Percentiles rank a stretch among this genome's conserved stretches.
phyloP scores from a whole-genome alignment of 345 rosid species.

The Heritiera fomes region DNA sequence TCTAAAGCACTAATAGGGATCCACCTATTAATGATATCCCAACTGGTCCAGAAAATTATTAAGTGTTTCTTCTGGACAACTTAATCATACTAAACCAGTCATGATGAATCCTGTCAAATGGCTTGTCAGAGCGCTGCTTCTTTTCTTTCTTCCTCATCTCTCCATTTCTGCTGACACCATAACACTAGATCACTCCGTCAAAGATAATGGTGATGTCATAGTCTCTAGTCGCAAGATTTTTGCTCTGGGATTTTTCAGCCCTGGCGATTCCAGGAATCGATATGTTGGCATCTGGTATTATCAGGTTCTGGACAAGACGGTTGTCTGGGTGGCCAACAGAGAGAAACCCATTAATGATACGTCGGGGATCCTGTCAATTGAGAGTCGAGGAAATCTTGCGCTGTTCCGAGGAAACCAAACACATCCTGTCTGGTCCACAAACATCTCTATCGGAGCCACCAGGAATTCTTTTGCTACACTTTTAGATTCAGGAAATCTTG shows the following conservation, averaged over 20 bases:
- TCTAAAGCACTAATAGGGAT: background rate
- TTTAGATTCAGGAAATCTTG: slow-evolving; percentile 64
- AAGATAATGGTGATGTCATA: slow-evolving; percentile 41
- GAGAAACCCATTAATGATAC: slow-evolving; percentile 47
- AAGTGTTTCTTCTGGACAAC: background rate
- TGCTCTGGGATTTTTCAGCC: slow-evolving; percentile 62
- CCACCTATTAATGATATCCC: slow-evolving; percentile 15
- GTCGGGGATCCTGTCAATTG: slow-evolving; percentile 42
- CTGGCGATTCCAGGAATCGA: slow-evolving; percentile 42
- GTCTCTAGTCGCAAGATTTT: slow-evolving; percentile 38
- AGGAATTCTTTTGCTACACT: slow-evolving; percentile 40
- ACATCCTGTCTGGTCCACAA: slow-evolving; percentile 50
- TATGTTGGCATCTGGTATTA: slow-evolving; percentile 80
- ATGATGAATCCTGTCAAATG: slow-evolving; percentile 14
- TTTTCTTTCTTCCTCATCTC: slow-evolving; percentile 28
- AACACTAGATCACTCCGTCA: slow-evolving; percentile 28
- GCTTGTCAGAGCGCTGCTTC: slow-evolving; percentile 3
- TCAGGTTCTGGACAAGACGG: slow-evolving; percentile 37
- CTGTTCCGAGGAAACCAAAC: slow-evolving; percentile 30
- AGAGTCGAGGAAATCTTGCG: slow-evolving; percentile 42
- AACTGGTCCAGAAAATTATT: background rate
- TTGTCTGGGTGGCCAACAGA: slow-evolving; percentile 83
- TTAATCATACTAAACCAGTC: background rate
- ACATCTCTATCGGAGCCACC: slow-evolving; percentile 25
- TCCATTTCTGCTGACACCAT: slow-evolving; percentile 34